These are phyloP conservation scores for Rhizopogon salebrosus DNA, from an alignment of 768 basidiomycete genomes.

Conservation along the genomic window DNA sequence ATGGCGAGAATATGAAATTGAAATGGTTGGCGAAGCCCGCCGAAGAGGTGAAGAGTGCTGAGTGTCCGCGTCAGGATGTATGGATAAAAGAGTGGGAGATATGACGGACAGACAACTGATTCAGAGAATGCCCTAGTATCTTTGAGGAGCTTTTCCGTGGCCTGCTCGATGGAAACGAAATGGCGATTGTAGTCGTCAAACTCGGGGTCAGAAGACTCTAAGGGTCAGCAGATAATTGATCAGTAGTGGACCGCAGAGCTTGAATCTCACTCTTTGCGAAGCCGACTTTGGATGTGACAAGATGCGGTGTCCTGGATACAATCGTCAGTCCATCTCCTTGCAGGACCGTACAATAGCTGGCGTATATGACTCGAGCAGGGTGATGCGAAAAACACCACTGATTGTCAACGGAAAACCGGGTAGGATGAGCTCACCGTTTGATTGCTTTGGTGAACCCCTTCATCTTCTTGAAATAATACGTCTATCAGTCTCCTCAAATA, in stretches of 20 bases:
- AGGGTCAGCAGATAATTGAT: neutral
- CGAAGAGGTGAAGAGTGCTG: conserved; percentile 65
- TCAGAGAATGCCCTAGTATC: conserved; percentile 87
- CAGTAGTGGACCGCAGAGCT: neutral
- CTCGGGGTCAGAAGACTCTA: conserved; percentile 81
- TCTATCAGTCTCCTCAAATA: neutral
- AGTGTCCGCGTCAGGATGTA: neutral
- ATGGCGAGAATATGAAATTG: conserved; percentile 55
- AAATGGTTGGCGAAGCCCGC: conserved; percentile 63
- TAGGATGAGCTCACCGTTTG: conserved; percentile 47
- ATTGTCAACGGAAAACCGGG: neutral
- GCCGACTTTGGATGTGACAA: conserved; percentile 82
- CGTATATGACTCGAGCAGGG: neutral
- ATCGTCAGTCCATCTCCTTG: neutral
- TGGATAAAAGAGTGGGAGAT: neutral
- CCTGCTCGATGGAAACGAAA: conserved; percentile 71
- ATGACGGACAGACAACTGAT: conserved; percentile 56
- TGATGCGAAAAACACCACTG: neutral
- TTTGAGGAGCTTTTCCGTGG: conserved; percentile 87
- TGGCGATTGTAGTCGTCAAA: conserved; percentile 84
- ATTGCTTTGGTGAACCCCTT: conserved; percentile 81
- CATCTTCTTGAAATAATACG: conserved; percentile 39
- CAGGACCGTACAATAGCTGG: neutral
- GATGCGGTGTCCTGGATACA: conserved; percentile 74
- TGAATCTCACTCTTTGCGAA: conserved; percentile 75